A percentile compares a stretch with the other conserved stretches of the same genome.
These are phyloP conservation scores for Paramecium pentaurelia DNA, from an alignment of 73 alveolate genomes.

Conservation along the genomic window DNA sequence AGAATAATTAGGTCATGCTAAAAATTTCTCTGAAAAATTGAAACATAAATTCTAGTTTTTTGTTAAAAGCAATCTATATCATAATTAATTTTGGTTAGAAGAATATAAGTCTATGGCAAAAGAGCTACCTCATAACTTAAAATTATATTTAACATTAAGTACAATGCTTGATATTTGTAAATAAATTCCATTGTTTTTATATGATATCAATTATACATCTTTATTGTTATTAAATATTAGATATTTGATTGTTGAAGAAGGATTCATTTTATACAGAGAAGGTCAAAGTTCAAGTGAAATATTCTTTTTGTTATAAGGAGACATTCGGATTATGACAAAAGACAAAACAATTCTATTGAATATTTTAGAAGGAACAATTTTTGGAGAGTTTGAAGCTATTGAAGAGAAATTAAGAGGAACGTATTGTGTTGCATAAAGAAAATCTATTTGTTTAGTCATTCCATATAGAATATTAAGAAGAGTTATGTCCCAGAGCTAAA, in stretches of 20 bases:
- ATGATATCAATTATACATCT: background rate
- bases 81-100: background rate
- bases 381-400: conserved; percentile 43
- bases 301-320: background rate
- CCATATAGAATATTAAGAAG: background rate
- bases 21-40: background rate
- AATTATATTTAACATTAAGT: background rate
- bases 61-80: background rate
- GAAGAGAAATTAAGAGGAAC: conserved; percentile 26
- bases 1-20: background rate
- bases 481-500: background rate
- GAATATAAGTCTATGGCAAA: background rate
- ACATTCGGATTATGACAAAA: background rate
- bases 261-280: background rate
- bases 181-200: background rate
- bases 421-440: background rate
- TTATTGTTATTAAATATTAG: background rate
- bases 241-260: background rate
- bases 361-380: background rate
- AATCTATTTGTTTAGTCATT: background rate
- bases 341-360: background rate
- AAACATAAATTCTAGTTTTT: background rate
- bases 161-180: conserved; percentile 10
- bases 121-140: background rate
- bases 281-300: background rate